Conservation (phyloP, 805 yeast species). For the Kuraishia borneana region DNA sequence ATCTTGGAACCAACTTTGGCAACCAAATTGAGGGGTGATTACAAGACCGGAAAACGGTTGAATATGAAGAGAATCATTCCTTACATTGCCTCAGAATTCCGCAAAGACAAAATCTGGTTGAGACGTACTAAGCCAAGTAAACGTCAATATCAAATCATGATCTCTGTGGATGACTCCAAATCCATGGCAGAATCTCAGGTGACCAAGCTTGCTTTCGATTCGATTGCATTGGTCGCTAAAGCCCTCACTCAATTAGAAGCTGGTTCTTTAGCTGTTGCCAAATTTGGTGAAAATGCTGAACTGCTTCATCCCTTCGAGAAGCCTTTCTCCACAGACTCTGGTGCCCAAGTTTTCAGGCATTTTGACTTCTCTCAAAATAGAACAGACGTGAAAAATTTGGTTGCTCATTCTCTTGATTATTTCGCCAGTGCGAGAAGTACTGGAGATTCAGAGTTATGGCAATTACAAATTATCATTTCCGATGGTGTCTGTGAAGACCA, state of each 20-base stretch:
- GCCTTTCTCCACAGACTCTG: constrained; percentile 76
- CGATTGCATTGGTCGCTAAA: constrained; percentile 86
- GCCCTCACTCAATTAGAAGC: constrained; percentile 91
- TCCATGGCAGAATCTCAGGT: constrained; percentile 93
- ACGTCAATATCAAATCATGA: constrained; percentile 95
- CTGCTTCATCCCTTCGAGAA: constrained; percentile 85
- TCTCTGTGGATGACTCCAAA: constrained; percentile 93
- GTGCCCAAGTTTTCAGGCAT: constrained; percentile 75
- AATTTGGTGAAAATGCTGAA: constrained; percentile 76
- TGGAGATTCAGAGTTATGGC: constrained; percentile 67
- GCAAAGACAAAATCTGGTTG: constrained; percentile 97
- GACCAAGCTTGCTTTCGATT: constrained; percentile 86
- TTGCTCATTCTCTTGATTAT: constrained; percentile 58
- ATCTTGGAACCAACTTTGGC: constrained; percentile 93
- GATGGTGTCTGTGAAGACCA: constrained; percentile 99
- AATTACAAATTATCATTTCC: constrained; percentile 80
- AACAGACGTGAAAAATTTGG: constrained; percentile 73
- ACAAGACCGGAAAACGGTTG: constrained; percentile 91
- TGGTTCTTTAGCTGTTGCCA: constrained; percentile 82
- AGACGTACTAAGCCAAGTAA: constrained; percentile 95
- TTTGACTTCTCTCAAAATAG: constrained; percentile 83
- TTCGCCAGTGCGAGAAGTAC: constrained; percentile 46
- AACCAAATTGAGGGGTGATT: constrained; percentile 92
- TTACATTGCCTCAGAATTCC: constrained; percentile 93
- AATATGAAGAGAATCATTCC: constrained; percentile 97